A percentile compares a stretch with the other conserved stretches of the same genome.
Conservation (phyloP, 2,329 filamentous ascomycete genomes). For the Colletotrichum cordylinicola region DNA sequence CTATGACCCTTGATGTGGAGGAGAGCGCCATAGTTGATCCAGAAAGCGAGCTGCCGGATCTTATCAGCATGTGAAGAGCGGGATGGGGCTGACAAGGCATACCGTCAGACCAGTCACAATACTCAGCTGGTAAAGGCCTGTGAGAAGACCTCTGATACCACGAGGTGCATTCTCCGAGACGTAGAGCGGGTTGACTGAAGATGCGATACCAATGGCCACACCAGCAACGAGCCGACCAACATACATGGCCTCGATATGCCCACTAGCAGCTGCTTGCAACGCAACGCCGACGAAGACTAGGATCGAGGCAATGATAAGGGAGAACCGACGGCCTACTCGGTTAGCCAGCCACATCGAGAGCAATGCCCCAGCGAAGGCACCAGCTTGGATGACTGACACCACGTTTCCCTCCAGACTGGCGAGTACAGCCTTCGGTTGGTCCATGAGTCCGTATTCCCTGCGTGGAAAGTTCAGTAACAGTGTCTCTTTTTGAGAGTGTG, state of each 20-base stretch:
- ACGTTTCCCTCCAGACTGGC: conserved; percentile 31
- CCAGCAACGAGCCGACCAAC: conserved; percentile 47
- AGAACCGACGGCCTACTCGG: not conserved
- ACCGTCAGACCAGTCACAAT: conserved; percentile 55
- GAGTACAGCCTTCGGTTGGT: not conserved
- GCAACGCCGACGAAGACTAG: not conserved
- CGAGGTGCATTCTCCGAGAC: conserved; percentile 62
- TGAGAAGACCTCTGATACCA: conserved; percentile 55
- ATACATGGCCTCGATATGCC: conserved; percentile 4
- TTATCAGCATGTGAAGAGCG: not conserved
- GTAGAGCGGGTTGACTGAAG: conserved; percentile 63
- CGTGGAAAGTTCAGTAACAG: not conserved
- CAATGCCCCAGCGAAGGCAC: conserved; percentile 29
- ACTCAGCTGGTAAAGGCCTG: conserved; percentile 57
- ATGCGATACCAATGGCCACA: conserved; percentile 54
- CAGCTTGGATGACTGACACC: conserved; percentile 33
- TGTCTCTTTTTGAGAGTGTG: not conserved
- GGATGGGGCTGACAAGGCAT: conserved; percentile 32
- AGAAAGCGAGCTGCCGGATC: conserved; percentile 42
- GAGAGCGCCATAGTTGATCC: conserved; percentile 34
- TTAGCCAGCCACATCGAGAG: conserved; percentile 18
- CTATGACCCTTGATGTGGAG: conserved; percentile 24
- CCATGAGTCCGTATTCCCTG: conserved; percentile 30
- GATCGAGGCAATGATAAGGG: not conserved
- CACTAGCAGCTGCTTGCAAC: conserved; percentile 11